Percentiles rank a stretch among this genome's conserved stretches.
These are phyloP conservation scores for Curvularia spicifera DNA, from an alignment of 2,329 filamentous ascomycete species.

Conservation along the genomic window DNA sequence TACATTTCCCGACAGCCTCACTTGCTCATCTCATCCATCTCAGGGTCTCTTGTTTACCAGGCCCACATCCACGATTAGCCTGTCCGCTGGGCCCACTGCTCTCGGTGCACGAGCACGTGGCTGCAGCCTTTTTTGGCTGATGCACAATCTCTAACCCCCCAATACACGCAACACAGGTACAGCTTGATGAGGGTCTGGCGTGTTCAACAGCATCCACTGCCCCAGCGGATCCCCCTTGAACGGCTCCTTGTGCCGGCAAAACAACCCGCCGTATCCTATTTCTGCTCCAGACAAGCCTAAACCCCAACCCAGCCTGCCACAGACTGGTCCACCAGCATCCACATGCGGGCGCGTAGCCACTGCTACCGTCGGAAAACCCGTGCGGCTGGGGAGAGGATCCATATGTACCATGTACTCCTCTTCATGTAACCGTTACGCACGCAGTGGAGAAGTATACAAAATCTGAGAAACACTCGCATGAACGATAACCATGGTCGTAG, in stretches of 20 bases:
- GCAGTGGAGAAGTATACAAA: slow-evolving; percentile 7
- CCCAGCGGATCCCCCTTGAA: slow-evolving; percentile 4
- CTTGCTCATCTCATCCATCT: slow-evolving; percentile 12
- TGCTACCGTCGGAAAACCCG: slow-evolving; percentile 10
- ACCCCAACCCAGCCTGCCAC: background rate
- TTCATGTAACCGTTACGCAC: slow-evolving; percentile 15
- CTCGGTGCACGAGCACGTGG: slow-evolving; percentile 28
- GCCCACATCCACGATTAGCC: slow-evolving; percentile 22
- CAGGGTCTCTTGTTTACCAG: slow-evolving; percentile 29
- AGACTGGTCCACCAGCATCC: background rate
- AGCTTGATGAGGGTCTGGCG: slow-evolving; percentile 5
- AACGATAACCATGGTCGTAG: slow-evolving; percentile 3
- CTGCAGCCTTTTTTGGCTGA: slow-evolving; percentile 20
- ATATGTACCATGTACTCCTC: background rate
- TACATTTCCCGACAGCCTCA: slow-evolving; percentile 33
- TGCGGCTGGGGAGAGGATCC: slow-evolving; percentile 2
- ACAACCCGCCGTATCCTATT: background rate
- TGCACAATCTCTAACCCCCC: slow-evolving; percentile 5
- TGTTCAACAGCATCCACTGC: slow-evolving; percentile 16
- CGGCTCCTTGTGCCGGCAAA: slow-evolving; percentile 1
- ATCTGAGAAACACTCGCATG: slow-evolving; percentile 4
- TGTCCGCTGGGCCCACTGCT: slow-evolving; percentile 23
- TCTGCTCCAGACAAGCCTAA: background rate
- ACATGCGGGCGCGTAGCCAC: background rate
- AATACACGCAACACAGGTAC: slow-evolving; percentile 15